These are phyloP conservation scores for Coemansia sp. DNA, from an alignment of 192 early-diverging fungal genomes.

Conservation along the genomic window DNA sequence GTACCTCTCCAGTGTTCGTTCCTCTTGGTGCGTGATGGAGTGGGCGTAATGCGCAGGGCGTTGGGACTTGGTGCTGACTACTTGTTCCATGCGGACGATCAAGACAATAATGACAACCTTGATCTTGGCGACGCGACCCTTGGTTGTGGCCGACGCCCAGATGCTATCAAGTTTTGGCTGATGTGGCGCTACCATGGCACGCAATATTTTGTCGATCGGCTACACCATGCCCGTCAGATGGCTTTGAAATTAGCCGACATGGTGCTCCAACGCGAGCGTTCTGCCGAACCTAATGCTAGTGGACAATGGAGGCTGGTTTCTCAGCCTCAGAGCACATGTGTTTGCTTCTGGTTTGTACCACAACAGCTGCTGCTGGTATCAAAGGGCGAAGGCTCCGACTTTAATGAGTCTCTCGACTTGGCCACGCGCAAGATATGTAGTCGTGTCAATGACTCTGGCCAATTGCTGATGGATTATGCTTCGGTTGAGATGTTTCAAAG, in stretches of 20 bases:
- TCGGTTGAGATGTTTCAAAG: conserved; percentile 9
- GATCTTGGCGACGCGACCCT: conserved; percentile 76
- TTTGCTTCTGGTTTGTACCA: conserved; percentile 81
- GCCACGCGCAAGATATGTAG: conserved; percentile 33
- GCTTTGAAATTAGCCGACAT: conserved; percentile 51
- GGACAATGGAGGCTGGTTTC: conserved; percentile 52
- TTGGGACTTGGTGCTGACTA: conserved; percentile 69
- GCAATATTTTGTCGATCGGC: conserved; percentile 56
- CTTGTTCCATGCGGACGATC: conserved; percentile 20
- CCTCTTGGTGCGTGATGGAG: conserved; percentile 58
- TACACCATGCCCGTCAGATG: conserved; percentile 60
- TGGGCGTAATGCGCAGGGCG: conserved; percentile 57
- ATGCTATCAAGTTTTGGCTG: conserved; percentile 78
- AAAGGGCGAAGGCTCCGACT: no score
- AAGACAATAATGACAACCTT: no score
- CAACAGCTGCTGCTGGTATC: background rate
- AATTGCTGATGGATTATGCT: conserved; percentile 74
- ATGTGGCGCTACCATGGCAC: conserved; percentile 75
- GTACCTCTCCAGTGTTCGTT: conserved; percentile 78
- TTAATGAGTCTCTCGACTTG: conserved; percentile 42
- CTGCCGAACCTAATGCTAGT: conserved; percentile 9
- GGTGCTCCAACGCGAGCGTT: conserved; percentile 23
- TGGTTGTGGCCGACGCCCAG: conserved; percentile 77
- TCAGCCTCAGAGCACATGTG: conserved; percentile 36
- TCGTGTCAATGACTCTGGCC: conserved; percentile 53